Evolutionary conservation across 225 moss, liverwort and hornwort species (phyloP), one percentile per base, ranked within the genome.

Genomic region (Polytrichum commune): DNA sequence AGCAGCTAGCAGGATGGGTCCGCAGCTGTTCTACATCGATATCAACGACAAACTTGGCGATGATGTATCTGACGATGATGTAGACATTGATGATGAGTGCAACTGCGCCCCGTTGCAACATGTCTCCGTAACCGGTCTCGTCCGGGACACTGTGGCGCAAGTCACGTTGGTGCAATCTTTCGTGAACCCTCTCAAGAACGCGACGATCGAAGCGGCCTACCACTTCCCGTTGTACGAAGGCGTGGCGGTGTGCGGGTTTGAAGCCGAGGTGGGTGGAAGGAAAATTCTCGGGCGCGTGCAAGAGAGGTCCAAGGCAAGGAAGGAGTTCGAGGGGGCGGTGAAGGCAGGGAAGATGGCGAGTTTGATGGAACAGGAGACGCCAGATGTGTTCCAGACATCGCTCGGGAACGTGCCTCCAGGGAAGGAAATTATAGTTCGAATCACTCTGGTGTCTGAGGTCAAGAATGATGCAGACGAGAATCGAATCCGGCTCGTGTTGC

Each of bases 391-490:
- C 66, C 84, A 82, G 54, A 82, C 86, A 1, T 82, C 72, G 13
- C 66, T 87, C 6, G 82, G 86, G 24, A 91, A 86, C 71, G 83
- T 91, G 7, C 86, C 79, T 1, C 78, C 89, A 16, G 57, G 69
- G 6, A 74, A 64, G 60, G 65, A 68, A 18, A 74, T 90, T 29
- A 60, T 67, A 27, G 78, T 92, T 58, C 79, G 83, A 62, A 70
- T 92, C 24, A 74, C 78, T n/a, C 71, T 85, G 35, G n/a, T 85
- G 28, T 68, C 74, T 1, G 87, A 88, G 24, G 69, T 90, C 28
- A 90, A 87, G 64, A 84, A 87, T 71, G 87, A 87, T 35, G 73
- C 75, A 7, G 81, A 87, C 2, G 85, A 72, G 8, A 82, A 92
- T 70, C 81, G 87, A 27, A 74, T 88, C 55, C 83, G 87, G 7